Evolutionary conservation across 2,329 filamentous ascomycete species (phyloP).

Genomic region (Ophiostoma australiae): DNA sequence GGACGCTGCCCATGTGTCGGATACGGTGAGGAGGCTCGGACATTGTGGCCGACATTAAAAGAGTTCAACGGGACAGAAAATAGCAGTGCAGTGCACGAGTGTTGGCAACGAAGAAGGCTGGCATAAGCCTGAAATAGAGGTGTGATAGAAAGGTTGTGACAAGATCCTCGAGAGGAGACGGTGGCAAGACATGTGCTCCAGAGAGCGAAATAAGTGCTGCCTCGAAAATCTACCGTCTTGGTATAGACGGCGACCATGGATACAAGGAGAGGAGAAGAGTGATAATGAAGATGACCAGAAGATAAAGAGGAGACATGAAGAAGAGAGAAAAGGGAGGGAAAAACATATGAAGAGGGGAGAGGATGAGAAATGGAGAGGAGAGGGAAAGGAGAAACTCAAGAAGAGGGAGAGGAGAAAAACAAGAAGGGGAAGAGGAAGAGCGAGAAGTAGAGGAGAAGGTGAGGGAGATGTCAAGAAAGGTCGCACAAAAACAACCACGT

Average conservation of each 20-base stretch:
- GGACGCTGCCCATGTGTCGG: neutral
- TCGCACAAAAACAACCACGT: neutral
- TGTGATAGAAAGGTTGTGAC: neutral
- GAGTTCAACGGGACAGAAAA: neutral
- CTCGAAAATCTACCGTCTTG: neutral
- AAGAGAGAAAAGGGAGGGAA: too few relatives aligned
- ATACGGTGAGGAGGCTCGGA: neutral
- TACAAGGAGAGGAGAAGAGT: neutral
- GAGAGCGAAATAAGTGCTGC: neutral
- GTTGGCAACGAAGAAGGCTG: neutral
- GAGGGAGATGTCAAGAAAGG: neutral
- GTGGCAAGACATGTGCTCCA: neutral
- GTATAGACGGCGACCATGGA: neutral
- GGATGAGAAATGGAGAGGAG: neutral
- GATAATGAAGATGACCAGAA: neutral
- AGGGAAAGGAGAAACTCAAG: too few relatives aligned
- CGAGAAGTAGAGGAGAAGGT: neutral
- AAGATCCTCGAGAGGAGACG: neutral
- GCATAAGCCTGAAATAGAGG: neutral
- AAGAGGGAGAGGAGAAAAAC: neutral
- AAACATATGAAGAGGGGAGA: neutral
- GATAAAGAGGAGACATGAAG: neutral
- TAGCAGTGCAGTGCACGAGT: neutral
- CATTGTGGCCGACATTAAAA: neutral
- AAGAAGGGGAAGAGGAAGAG: neutral